Evolutionary conservation across 1,284 basidiomycete species (phyloP), one percentile per base, ranked within the genome.

Genomic region (Athelia psychrophila): DNA sequence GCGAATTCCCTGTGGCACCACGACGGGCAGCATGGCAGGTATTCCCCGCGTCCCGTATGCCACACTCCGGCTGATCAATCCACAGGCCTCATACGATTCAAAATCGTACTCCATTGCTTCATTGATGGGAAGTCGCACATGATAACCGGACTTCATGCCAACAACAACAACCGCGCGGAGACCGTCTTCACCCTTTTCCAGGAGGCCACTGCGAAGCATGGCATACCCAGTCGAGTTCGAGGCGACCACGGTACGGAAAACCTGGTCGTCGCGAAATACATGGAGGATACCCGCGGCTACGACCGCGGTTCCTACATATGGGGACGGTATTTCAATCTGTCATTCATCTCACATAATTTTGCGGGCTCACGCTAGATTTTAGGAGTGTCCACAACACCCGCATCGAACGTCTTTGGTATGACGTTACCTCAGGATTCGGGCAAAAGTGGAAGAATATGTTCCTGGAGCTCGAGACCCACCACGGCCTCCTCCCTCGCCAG

Each of bases 221-320:
- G 70, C 1, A 30, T 54, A 8, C 70, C 69, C 8, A 61, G 56
- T 22, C 53, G 65, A 8, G 52, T 69, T 2, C 52, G 66, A 9
- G 69, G 64, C 1, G 68, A 73, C 47, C 64, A 70, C 52, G 66
- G 71, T 6, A 58, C 55, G 10, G 69, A 74, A 51, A 74, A 73
- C 52, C 10, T 68, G 2, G 48, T 57, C 10, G 64, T 68, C 25
- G 65, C 64, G 16, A 33, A 30, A 0, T 44, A 47, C 5, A 63
- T 65, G 61, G 45, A 55, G 23, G 10, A 23, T 6, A 6, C 5
- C 12, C 16, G 25, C 6, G 49, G 49, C 6, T 15, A 9, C 5
- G n/a, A 18, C 10, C 27, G 49, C 15, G 38, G 38, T 23, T 44
- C 49, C 15, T 50, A 50, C 24, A 50, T 50, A 10, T 50, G 33